phyloP scores from a whole-genome alignment of 2,329 filamentous ascomycete species.

The Dactylonectria estremocensis region DNA sequence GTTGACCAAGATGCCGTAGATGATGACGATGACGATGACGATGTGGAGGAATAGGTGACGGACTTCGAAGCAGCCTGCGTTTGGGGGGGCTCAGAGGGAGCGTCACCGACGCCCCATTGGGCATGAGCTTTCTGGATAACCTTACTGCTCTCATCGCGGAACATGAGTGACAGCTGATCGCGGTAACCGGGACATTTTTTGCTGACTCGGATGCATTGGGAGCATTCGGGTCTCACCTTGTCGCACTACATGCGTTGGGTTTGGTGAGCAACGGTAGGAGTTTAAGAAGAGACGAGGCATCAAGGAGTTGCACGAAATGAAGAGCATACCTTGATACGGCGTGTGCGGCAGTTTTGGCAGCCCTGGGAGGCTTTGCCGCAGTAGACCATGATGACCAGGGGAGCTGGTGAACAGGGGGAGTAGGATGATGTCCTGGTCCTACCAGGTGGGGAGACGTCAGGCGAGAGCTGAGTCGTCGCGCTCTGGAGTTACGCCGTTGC shows the following conservation, averaged over 20 bases:
- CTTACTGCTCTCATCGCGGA: constrained; percentile 76
- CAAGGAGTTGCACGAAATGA: neutral
- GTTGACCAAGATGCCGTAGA: constrained; percentile 42
- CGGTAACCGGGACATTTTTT: constrained; percentile 76
- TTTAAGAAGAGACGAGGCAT: neutral
- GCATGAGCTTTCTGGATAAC: constrained; percentile 72
- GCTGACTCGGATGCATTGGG: constrained; percentile 73
- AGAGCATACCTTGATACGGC: constrained; percentile 68
- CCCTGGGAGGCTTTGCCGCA: constrained; percentile 71
- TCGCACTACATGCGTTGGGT: constrained; percentile 66
- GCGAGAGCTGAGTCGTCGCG: neutral
- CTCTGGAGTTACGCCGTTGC: neutral
- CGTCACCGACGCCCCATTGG: constrained; percentile 60
- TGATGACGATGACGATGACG: constrained; percentile 17
- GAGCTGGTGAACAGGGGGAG: neutral
- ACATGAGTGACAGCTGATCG: constrained; percentile 76
- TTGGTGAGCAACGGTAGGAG: constrained; percentile 28
- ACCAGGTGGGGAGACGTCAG: neutral
- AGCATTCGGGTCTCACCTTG: constrained; percentile 72
- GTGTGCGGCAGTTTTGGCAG: constrained; percentile 67
- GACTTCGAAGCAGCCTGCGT: constrained; percentile 46
- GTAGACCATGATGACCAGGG: constrained; percentile 64
- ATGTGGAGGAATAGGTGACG: constrained; percentile 33
- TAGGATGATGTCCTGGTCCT: constrained; percentile 10
- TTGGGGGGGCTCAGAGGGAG: constrained; percentile 33